Evolutionary conservation across 2,329 filamentous ascomycete species (phyloP), one percentile per base, ranked within the genome.

Genomic region (Verticillium nonalfalfae): DNA sequence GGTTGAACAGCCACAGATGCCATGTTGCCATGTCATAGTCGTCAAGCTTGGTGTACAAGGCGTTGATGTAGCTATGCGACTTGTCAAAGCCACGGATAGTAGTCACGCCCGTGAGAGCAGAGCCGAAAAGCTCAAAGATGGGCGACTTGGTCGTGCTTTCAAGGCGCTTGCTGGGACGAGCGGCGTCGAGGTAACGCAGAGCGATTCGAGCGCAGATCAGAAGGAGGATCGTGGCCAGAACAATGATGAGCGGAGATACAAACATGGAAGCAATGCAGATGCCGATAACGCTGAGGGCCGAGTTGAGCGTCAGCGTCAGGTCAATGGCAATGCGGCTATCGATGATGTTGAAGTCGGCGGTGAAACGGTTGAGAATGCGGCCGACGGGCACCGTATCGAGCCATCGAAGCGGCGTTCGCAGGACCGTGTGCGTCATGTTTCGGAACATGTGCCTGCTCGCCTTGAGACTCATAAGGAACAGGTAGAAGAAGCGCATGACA

Each of bases 51-150:
- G 73, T 71, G 70, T 88, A 88, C 87, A 94, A 93, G 60, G 85
- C 81, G 11, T 86, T 79, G 56, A 90, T 78, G 65, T 92, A 94
- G 1, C 81, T 79, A 21, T 85, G 79, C 0, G 80, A 77, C 76
- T 91, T 92, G 65, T 86, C 85, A 66, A 90, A 94, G 0, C 89
- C 88, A 13, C 91, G 85, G 59, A 95, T 91, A 0, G 90, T 93
- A 1, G 85, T 80, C 18, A 95, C 84, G 5, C 91, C 91, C 0
- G 84, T 82, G 10, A 94, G 81, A 0, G 89, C 85, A 1, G 89
- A 86, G 11, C 87, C 88, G 68, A 94, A 93, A 64, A 91, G 86
- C 71, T 94, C 90, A 67, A 92, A 93, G 1, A 94, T 86, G 0
- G 91, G 91, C 0, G 87, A 90, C 73, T 92, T 93, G 60, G 86